Evolutionary conservation across 164 flowering plant species (phyloP), one percentile per base, ranked within the genome.

Genomic region (Annona cherimola): DNA sequence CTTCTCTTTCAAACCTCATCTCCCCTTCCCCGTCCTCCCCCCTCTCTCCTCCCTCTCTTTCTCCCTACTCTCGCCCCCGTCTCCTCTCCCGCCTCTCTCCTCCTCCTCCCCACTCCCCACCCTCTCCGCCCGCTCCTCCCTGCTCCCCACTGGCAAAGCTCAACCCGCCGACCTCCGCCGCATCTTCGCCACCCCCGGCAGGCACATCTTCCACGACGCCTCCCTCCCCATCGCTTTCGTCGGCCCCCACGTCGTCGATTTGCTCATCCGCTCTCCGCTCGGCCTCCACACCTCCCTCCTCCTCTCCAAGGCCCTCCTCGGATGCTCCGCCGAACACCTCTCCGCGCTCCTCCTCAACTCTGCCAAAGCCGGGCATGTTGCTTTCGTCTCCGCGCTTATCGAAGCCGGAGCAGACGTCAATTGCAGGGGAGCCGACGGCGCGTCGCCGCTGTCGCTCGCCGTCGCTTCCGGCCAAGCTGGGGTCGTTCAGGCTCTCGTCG

Each of bases 101-200:
- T 66, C 5, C 63, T 89, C 73, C 69, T 80, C 44, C 89, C 87
- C 39, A 9, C 55, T 60, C 66, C 44, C 16, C 2, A 41, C 72
- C 16, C 67, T 69, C 55, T 9, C 45, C 61, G 39, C 63, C 73
- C 79, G 84, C 11, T 75, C 94, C 16, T 69, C 90, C 59, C 81
- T 85, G 83, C 86, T 92, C 18, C 95, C 97, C 4, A 84, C 85
- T n/a, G 93, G 97, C 1, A 90, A 86, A 70, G 97, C 93, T 68
- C 68, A 71, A 4, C 75, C 42, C 18, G 85, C 87, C 0, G 86
- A 85, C 61, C 89, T 92, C 77, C 84, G 81, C 63, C 84, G 85
- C 8, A 66, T 90, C 39, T 90, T 92, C 74, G 74, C 91, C 57
- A 71, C 57, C 44, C 83, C 89, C 2, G 93, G 92, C 1, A 78